Base-by-base conservation (phyloP, 1,284 basidiomycete genomes). In the Cerrena zonata region DNA sequence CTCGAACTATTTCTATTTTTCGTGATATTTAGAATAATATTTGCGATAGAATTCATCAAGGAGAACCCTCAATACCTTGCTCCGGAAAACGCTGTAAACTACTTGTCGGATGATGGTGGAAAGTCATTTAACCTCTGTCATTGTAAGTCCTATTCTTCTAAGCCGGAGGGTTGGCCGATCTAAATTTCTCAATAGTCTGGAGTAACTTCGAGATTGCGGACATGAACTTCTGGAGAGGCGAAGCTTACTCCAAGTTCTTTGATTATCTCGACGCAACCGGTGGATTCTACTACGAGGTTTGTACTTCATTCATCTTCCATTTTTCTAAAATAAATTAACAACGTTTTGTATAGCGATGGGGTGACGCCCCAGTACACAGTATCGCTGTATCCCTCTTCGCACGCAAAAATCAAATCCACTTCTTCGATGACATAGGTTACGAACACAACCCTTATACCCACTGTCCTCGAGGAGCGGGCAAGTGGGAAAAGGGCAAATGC, bases 291-390 rank as follows among this genome's bases (percentile, higher is more conserved):
- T 89, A 89, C 60, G 86, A 89, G 78, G 78, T 78, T 38, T 50
- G 69, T 58, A 43, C 39, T 38, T 44, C 23, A 21, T 24, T 18
- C 27, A 50, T 22, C 45, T 45, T 19, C 3, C 4, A 36, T 21
- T n/a, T 37, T 26, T 13, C 4, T 4, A 15, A 13, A 46, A 21
- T 36, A 5, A 19, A 10, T 23, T 7, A 7, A 7, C 10, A 19
- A 40, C 30, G 19, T 11, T 5, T 23, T 19, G 15, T 37, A 25
- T 49, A 77, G 75, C 74, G 84, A 37, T 86, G 84, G 85, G 88
- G 87, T 38, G 88, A 91, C 62, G 90, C 89, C 1, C 89, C 87
- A 0, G 82, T 91, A 1, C 88, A 91, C 64, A 82, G 80, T 42
- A 86, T 91, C 48, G 87, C 78, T 10, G 86, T 79, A 0, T 77